Conservation (phyloP, 2,329 filamentous ascomycete species). For the Cercospora brassicicola region DNA sequence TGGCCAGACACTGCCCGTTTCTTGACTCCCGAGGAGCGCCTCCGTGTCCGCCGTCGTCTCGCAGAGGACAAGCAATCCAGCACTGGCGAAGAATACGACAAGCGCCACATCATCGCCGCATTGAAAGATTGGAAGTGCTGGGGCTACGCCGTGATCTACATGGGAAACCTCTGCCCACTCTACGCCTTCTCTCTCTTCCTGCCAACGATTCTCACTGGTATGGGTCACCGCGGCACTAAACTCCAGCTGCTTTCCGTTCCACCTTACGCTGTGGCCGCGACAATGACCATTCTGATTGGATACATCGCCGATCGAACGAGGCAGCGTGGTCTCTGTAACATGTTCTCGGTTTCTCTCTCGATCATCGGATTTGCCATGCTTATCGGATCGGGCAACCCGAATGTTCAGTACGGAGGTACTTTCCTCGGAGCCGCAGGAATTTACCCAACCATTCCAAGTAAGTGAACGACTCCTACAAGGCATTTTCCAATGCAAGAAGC, state of each 20-base stretch:
- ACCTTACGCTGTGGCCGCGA: conserved; percentile 69
- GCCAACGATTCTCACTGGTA: conserved; percentile 34
- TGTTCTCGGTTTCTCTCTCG: conserved; percentile 66
- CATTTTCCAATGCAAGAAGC: neutral
- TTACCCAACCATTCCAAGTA: conserved; percentile 75
- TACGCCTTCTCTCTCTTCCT: conserved; percentile 39
- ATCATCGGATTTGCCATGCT: conserved; percentile 79
- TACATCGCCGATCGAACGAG: conserved; percentile 73
- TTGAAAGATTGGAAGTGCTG: conserved; percentile 83
- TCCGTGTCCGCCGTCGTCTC: conserved; percentile 31
- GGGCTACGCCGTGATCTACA: conserved; percentile 56
- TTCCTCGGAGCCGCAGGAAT: conserved; percentile 86
- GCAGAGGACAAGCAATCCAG: conserved; percentile 32
- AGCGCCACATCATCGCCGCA: conserved; percentile 31
- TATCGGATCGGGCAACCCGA: conserved; percentile 61
- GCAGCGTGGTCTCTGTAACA: conserved; percentile 77
- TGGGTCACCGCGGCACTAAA: conserved; percentile 58
- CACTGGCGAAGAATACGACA: conserved; percentile 31
- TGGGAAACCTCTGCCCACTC: conserved; percentile 50
- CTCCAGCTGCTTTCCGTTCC: conserved; percentile 73
- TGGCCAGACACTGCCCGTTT: conserved; percentile 61
- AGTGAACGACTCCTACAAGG: neutral
- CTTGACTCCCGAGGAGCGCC: conserved; percentile 48
- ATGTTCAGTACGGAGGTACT: conserved; percentile 65
- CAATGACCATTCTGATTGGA: conserved; percentile 68